phyloP scores from a whole-genome alignment of 371 early-diverging fungal species.

The Smittium culicis region DNA sequence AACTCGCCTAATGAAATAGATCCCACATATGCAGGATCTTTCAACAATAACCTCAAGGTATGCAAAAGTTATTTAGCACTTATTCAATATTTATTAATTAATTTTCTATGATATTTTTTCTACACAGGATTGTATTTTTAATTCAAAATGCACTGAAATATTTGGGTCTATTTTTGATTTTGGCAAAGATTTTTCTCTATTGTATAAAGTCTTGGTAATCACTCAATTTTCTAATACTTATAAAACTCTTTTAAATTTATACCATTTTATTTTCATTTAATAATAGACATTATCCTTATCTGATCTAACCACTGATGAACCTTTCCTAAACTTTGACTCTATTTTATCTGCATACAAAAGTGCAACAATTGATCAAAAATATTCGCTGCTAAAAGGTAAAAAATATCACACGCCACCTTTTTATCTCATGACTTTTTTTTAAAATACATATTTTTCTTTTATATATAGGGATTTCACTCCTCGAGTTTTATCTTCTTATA shows the following conservation, averaged over 20 bases:
- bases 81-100: too few species aligned
- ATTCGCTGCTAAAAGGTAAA: constrained; percentile 44
- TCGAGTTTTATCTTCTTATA: constrained; percentile 67
- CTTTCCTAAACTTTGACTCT: constrained; percentile 32
- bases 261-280: background rate
- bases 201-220: constrained; percentile 15
- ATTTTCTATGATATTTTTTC: too few species aligned
- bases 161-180: constrained; percentile 18
- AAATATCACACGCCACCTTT: too few species aligned
- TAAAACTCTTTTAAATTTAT: background rate
- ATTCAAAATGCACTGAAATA: constrained; percentile 7
- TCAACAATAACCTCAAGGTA: constrained; percentile 10
- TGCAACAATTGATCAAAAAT: constrained; percentile 44
- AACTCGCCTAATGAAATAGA: constrained; percentile 1
- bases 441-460: background rate
- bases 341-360: constrained; percentile 35
- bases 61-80: background rate
- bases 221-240: constrained; percentile 24
- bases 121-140: background rate
- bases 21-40: constrained; percentile 1
- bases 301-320: constrained; percentile 28
- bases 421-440: background rate
- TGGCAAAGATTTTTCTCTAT: constrained; percentile 23
- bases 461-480: constrained; percentile 47
- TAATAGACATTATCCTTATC: constrained; percentile 43